phyloP scores from a whole-genome alignment of 768 basidiomycete species.

The Leccinum subgranulosum region DNA sequence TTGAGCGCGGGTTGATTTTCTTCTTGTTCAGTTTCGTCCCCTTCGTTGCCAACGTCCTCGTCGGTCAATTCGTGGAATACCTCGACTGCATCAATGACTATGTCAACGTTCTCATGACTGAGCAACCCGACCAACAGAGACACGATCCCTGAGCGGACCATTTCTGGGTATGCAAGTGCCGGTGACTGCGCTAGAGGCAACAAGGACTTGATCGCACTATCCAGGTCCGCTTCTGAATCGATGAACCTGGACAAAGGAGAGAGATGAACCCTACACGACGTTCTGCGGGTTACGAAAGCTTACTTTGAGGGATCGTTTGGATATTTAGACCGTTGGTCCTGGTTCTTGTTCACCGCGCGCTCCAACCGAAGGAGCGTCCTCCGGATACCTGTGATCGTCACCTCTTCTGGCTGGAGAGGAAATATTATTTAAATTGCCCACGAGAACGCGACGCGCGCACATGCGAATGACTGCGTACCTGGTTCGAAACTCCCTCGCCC shows the following conservation, averaged over 20 bases:
- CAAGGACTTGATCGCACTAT: slow-evolving; percentile 79
- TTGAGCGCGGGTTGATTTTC: slow-evolving; percentile 66
- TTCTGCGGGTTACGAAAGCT: slow-evolving; percentile 8
- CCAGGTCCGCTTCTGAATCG: slow-evolving; percentile 96
- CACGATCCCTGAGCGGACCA: slow-evolving; percentile 73
- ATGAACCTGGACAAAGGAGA: slow-evolving; percentile 70
- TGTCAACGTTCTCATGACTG: slow-evolving; percentile 95
- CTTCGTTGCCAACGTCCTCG: slow-evolving; percentile 87
- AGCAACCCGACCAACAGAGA: slow-evolving; percentile 77
- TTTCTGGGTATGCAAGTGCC: slow-evolving; percentile 81
- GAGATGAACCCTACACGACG: slow-evolving; percentile 1
- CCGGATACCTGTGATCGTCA: slow-evolving; percentile 69
- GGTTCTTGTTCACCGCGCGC: slow-evolving; percentile 89
- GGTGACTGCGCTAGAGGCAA: slow-evolving; percentile 89
- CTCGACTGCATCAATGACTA: slow-evolving; percentile 93
- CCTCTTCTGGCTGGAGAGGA: slow-evolving; percentile 52
- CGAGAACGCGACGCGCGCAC: background rate
- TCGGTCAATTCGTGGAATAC: slow-evolving; percentile 93
- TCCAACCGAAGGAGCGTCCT: slow-evolving; percentile 79
- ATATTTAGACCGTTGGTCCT: slow-evolving; percentile 94
- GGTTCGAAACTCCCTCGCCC: slow-evolving; percentile 59
- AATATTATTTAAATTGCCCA: background rate
- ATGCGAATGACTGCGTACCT: slow-evolving; percentile 48
- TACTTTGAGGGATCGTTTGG: slow-evolving; percentile 91
- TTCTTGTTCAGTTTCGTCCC: slow-evolving; percentile 60